Evolutionary conservation across 139 green algal species (phyloP), one percentile per base, ranked within the genome.

Genomic region (Spirogloea muscicola): DNA sequence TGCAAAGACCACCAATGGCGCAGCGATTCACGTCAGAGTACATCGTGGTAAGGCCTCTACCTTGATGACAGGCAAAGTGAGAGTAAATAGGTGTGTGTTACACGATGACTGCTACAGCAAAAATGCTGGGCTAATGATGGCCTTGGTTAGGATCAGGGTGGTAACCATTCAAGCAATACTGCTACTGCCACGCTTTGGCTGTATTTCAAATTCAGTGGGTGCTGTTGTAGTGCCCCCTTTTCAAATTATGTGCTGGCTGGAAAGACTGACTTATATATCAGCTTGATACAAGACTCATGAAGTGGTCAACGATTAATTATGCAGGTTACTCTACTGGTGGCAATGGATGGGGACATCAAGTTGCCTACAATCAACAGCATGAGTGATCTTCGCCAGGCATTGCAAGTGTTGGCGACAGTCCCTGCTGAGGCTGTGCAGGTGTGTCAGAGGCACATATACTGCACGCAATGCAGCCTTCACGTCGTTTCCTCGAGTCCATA

Each of bases 301-400:
- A n/a, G n/a, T n/a, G n/a, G n/a, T n/a, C n/a, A n/a, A n/a, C n/a
- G n/a, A n/a, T n/a, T n/a, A n/a, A n/a, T n/a, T n/a, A n/a, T n/a
- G 49, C 65, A 74, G 65, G 65, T 76, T 13, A 98, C 93, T 3
- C 69, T 98, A 31, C 38, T 98, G 33, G 87, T 95, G 72, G 90
- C 90, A 0, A 63, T 80, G 0, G 87, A 92, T 9, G 88, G 90
- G 1, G 58, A 61, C 34, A 34, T 97, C 10, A 84, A 90, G 58
- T 74, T 97, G 29, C 89, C 92, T 9, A 84, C 55, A 10, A 80
- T 94, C 5, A 84, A 60, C 1, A 81, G n/a, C 18, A 52, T 58
- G 16, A 51, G 75, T 10, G 78, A 90, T 29, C 71, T 95, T 37
- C 72, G 68, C 25, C 46, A 82, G 13, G 86, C 90, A 1, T 81